Evolutionary conservation across 2,329 filamentous ascomycete species (phyloP).

Genomic region (Clonostachys chloroleuca): DNA sequence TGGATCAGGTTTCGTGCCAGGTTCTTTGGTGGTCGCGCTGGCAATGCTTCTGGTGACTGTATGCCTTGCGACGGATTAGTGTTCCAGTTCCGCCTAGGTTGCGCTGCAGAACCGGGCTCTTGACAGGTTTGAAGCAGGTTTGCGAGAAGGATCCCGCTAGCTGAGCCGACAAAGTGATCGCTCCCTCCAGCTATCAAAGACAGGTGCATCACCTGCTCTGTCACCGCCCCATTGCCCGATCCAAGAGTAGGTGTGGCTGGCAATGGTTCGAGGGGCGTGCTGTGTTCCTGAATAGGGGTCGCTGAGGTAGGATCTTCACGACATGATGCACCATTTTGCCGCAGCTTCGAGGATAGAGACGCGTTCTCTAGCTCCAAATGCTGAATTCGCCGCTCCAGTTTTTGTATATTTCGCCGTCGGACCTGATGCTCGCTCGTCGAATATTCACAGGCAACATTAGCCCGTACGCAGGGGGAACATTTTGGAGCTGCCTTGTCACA

Average conservation of each 20-base stretch:
- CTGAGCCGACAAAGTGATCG: constrained; percentile 32
- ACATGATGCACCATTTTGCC: background rate
- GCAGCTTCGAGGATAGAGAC: constrained; percentile 9
- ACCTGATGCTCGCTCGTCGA: constrained; percentile 19
- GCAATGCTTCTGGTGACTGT: background rate
- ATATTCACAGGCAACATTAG: constrained; percentile 24
- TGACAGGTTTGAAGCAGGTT: constrained; percentile 23
- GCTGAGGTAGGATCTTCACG: background rate
- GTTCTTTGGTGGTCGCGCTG: constrained; percentile 19
- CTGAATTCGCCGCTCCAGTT: constrained; percentile 23
- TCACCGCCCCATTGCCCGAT: constrained; percentile 18
- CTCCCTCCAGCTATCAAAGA: constrained; percentile 34
- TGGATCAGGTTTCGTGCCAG: constrained; percentile 28
- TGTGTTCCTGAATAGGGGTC: background rate
- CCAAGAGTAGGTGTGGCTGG: background rate
- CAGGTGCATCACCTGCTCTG: constrained; percentile 35
- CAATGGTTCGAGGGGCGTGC: background rate
- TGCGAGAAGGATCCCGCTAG: constrained; percentile 32
- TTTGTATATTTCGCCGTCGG: constrained; percentile 22
- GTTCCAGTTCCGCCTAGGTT: background rate
- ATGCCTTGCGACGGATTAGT: background rate
- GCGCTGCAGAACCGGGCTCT: constrained; percentile 5
- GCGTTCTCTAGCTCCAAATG: constrained; percentile 22
- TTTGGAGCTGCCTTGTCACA: constrained; percentile 30
- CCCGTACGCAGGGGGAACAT: constrained; percentile 27